phyloP scores from a whole-genome alignment of 2,329 filamentous ascomycete genomes.

The Graphilbum ipis-grandicollis region DNA sequence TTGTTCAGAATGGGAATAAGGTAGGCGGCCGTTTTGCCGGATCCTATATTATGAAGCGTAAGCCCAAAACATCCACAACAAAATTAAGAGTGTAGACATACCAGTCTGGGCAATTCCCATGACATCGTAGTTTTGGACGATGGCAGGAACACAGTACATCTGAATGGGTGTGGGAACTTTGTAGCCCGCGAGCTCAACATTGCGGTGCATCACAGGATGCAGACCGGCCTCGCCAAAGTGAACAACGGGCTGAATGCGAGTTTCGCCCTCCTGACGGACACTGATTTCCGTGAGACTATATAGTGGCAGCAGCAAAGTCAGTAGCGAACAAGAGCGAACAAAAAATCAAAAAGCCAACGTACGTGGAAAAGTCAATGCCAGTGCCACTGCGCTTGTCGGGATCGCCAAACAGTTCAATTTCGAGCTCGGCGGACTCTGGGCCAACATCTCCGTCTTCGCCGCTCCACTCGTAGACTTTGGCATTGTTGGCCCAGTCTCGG shows the following conservation, averaged over 20 bases:
- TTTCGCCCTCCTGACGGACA: conserved; percentile 38
- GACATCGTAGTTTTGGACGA: conserved; percentile 61
- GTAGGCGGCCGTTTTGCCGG: conserved; percentile 90
- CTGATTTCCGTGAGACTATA: conserved; percentile 36
- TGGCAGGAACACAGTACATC: conserved; percentile 64
- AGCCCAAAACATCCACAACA: too few relatives aligned
- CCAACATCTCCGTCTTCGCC: conserved; percentile 79
- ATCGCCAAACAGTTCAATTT: conserved; percentile 55
- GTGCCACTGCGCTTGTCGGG: conserved; percentile 26
- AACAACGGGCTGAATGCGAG: conserved; percentile 31
- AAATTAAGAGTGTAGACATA: conserved; percentile 35
- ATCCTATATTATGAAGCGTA: too few relatives aligned
- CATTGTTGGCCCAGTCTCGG: conserved; percentile 31
- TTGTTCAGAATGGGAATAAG: conserved; percentile 76
- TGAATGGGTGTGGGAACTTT: conserved; percentile 69
- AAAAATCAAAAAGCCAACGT: conserved; percentile 2
- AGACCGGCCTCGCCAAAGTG: conserved; percentile 61
- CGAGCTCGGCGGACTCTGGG: conserved; percentile 51
- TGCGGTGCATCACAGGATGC: conserved; percentile 68
- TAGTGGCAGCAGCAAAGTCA: too few relatives aligned
- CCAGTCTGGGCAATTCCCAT: conserved; percentile 88
- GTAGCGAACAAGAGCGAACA: not conserved
- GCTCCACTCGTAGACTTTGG: conserved; percentile 64
- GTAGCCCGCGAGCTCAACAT: conserved; percentile 60
- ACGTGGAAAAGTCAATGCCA: conserved; percentile 44